Conservation (phyloP, 768 basidiomycete species). For the Neoboletus subvelutipes region DNA sequence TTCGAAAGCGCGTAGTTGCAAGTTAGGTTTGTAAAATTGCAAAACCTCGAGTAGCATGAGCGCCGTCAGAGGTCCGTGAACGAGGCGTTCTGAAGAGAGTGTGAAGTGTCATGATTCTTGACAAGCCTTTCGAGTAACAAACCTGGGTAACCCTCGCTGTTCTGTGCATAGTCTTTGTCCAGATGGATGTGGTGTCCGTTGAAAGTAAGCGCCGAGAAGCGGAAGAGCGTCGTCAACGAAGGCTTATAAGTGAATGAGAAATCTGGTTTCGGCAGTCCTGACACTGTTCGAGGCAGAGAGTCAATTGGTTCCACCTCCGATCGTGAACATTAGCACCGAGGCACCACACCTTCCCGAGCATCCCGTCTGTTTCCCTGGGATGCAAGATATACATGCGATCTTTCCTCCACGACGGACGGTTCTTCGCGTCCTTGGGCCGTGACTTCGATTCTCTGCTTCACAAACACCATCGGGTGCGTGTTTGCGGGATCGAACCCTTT, state of each 20-base stretch:
- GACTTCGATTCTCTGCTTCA: constrained; percentile 61
- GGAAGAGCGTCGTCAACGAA: constrained; percentile 70
- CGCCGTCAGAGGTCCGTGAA: constrained; percentile 82
- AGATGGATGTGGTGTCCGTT: constrained; percentile 86
- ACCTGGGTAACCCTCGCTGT: constrained; percentile 74
- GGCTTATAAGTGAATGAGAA: constrained; percentile 70
- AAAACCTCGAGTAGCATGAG: constrained; percentile 71
- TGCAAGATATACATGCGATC: constrained; percentile 67
- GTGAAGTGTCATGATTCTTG: neutral
- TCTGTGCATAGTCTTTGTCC: constrained; percentile 68
- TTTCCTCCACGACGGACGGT: constrained; percentile 58
- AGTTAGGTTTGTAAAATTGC: constrained; percentile 47
- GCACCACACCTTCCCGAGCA: constrained; percentile 43
- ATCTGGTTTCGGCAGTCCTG: constrained; percentile 48
- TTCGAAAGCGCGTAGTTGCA: constrained; percentile 52
- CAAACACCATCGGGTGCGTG: constrained; percentile 70
- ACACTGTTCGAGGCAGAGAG: constrained; percentile 37
- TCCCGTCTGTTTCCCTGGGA: constrained; percentile 30
- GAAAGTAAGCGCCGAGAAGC: constrained; percentile 84
- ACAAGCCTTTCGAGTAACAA: neutral
- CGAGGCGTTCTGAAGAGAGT: constrained; percentile 60
- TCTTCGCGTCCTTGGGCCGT: constrained; percentile 42
- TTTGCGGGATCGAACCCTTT: constrained; percentile 55
- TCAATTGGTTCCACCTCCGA: neutral
- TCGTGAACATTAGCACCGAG: neutral